Conservation (phyloP, 768 basidiomycete genomes). For the Trametes meyenii region DNA sequence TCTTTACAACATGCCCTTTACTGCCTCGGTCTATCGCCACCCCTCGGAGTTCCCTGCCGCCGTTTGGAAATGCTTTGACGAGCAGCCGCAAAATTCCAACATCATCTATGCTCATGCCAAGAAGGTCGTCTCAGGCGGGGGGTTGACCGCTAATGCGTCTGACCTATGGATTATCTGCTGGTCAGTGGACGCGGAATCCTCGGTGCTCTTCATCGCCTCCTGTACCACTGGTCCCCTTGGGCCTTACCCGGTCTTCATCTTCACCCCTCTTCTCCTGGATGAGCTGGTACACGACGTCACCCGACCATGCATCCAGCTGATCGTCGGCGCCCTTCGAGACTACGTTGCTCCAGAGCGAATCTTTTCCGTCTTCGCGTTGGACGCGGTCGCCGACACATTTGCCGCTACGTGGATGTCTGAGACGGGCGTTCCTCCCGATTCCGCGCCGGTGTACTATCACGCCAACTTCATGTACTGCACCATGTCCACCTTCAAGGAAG, state of each 20-base stretch:
- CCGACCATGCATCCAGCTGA: slow-evolving; percentile 41
- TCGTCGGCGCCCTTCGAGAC: slow-evolving; percentile 45
- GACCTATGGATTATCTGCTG: slow-evolving; percentile 38
- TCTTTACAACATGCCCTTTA: not conserved
- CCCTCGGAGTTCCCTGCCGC: slow-evolving; percentile 41
- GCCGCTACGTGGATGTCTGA: slow-evolving; percentile 48
- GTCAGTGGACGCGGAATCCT: slow-evolving; percentile 5
- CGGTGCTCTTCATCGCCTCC: slow-evolving; percentile 57
- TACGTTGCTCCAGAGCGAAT: slow-evolving; percentile 45
- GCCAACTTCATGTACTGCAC: slow-evolving; percentile 64
- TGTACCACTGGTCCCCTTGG: slow-evolving; percentile 59
- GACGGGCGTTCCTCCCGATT: slow-evolving; percentile 44
- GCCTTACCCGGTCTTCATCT: slow-evolving; percentile 69
- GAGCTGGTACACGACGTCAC: slow-evolving; percentile 43
- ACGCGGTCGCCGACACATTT: slow-evolving; percentile 50
- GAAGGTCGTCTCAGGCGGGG: slow-evolving; percentile 28
- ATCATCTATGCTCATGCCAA: slow-evolving; percentile 44
- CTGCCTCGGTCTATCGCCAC: not conserved
- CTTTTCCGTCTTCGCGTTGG: slow-evolving; percentile 68
- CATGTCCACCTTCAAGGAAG: slow-evolving; percentile 34
- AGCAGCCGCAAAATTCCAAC: slow-evolving; percentile 44
- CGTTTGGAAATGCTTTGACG: slow-evolving; percentile 42
- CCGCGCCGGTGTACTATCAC: slow-evolving; percentile 57
- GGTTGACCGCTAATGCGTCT: not conserved
- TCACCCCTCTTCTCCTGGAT: slow-evolving; percentile 30